phyloP scores from a whole-genome alignment of 1,284 basidiomycete genomes.

The Blastosporella zonata region DNA sequence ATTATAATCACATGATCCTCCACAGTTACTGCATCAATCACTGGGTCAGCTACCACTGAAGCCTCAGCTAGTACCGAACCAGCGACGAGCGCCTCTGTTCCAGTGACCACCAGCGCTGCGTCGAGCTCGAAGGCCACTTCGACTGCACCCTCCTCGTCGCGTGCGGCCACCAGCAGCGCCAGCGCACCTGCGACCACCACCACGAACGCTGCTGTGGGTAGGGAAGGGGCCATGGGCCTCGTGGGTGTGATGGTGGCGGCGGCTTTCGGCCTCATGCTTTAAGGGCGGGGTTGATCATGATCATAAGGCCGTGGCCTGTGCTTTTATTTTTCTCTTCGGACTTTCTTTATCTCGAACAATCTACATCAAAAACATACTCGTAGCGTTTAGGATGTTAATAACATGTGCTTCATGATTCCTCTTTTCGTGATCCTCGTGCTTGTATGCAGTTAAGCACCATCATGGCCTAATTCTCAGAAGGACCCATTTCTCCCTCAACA shows the following conservation, averaged over 20 bases:
- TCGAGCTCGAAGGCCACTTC: not conserved
- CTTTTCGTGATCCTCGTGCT: too few species aligned
- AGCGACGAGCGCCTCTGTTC: not conserved
- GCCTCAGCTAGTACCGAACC: not conserved
- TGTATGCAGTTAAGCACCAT: too few species aligned
- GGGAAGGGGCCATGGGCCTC: slow-evolving; percentile 1
- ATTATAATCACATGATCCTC: not conserved
- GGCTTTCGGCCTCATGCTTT: slow-evolving; percentile 13
- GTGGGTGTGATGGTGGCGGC: slow-evolving; percentile 3
- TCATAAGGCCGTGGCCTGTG: too few species aligned
- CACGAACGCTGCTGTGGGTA: slow-evolving; percentile 5
- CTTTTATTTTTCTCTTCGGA: too few species aligned
- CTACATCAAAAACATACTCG: too few species aligned
- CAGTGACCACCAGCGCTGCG: not conserved
- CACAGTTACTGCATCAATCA: not conserved
- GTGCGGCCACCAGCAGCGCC: not conserved
- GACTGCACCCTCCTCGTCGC: not conserved
- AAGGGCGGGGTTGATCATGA: too few species aligned
- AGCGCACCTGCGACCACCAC: not conserved
- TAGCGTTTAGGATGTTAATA: too few species aligned
- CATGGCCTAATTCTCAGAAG: too few species aligned
- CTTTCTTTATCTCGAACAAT: too few species aligned
- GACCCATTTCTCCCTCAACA: too few species aligned
- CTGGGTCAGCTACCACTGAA: slow-evolving; percentile 1
- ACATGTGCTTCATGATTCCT: too few species aligned